Base-by-base conservation (phyloP, 768 basidiomycete species). In the Arthromyces matolae region DNA sequence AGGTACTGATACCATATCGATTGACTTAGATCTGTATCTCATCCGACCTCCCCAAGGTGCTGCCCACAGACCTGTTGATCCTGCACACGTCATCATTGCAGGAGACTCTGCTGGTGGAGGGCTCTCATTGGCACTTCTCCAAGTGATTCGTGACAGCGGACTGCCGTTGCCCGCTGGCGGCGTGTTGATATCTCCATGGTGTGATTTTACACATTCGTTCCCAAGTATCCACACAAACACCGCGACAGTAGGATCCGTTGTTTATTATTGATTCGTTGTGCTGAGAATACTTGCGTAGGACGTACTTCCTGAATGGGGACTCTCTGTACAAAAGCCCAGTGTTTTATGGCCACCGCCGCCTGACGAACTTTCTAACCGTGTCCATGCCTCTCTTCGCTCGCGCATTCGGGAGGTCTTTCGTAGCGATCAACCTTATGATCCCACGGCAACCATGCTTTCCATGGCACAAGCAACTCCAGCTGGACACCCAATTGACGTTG, bases 21-120 rank as follows among this genome's bases (percentile, higher is more conserved):
- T 18, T 22, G 10, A 16, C 23, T 1, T 47, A 91, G 90, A 96
- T 58, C 63, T 99, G 5, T 99, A 86, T 67, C 72, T 99, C 20
- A 92, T 94, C 50, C 71, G 76, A n/a, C 93, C 95, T 1, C 95
- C 95, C 5, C 73, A 81, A 6, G 86, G 72, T 3, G 82, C 89
- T 4, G 71, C 78, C 16, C 96, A 98, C 66, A 65, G 68, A 12
- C 80, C 95, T 0, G 83, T 99, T 5, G 76, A 84, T 36, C 93
- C 96, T 0, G 73, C 76, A 0, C 83, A 85, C 55, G 86, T 99
- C 28, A 78, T 97, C 9, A 70, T 98, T 14, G 84, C 84, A 0
- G 96, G 96, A 3, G 93, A 93, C 67, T 93, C 91, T 18, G 94
- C 95, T 0, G 96, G 96, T 5, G 96, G 93, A 7, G 93, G 92